Evolutionary conservation across 805 yeast species (phyloP), one percentile per base, ranked within the genome.

Genomic region (Soucietia sequanensis): DNA sequence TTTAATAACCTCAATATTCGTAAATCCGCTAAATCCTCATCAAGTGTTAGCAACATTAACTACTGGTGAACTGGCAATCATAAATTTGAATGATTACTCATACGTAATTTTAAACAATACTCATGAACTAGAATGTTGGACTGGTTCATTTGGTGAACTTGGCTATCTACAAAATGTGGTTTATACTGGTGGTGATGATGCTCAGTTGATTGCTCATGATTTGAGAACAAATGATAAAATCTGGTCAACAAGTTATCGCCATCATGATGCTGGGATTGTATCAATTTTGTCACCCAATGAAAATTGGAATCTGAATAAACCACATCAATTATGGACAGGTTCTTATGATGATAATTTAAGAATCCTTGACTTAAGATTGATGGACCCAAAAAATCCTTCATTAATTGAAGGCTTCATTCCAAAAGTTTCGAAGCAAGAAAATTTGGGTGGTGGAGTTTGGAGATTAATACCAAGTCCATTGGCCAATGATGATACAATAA

Each of bases 401-500:
- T 42, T 66, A 23, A 47, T 56, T 19, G 62, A 57, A 16, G 81
- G 84, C 1, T 49, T 66, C n/a, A 62, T 74, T 1, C 91, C 91
- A 0, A 60, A 57, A 20, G 65, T 68, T 0, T 52, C 55, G 5
- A 57, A 66, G 10, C 62, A 65, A 27, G 56, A 66, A 19, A 73
- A 81, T 30, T 63, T 93, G 3, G 90, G 88, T 1, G 98, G 99
- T 5, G 99, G 99, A 2, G 98, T 91, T 3, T 91, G 99, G 99
- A 68, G 96, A 48, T 68, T 93, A 38, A 63, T 79, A 6, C 96
- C 95, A 2, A 68, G 76, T 13, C 76, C 79, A 0, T 35, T 44
- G 0, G 46, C 51, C 4, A 46, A 52, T 10, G 68, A 66, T 22
- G 61, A 75, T 37, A 62, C 76, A 27, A 70, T 91, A 0, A 61